phyloP scores from a whole-genome alignment of 192 early-diverging fungal species.

The Rhizophagus prolifer region DNA sequence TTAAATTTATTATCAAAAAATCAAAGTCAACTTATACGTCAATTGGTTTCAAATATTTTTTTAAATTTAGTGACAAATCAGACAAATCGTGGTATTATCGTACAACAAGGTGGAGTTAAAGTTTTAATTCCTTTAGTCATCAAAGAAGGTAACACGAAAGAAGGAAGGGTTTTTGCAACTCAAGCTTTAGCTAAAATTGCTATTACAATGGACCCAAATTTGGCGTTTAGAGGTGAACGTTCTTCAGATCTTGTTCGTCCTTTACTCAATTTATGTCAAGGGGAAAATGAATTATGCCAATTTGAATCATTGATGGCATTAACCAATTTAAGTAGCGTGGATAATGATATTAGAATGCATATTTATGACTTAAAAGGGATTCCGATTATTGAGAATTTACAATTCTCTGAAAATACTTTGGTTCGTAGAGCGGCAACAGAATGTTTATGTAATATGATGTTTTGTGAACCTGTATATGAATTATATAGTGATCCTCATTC shows the following conservation, averaged over 20 bases:
- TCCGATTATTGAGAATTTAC: constrained; percentile 68
- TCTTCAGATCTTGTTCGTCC: constrained; percentile 74
- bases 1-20: constrained; percentile 53
- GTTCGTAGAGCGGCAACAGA: constrained; percentile 89
- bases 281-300: constrained; percentile 63
- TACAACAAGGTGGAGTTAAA: constrained; percentile 80
- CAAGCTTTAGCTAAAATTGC: constrained; percentile 92
- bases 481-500: constrained; percentile 58
- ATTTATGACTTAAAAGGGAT: constrained; percentile 66
- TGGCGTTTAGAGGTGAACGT: constrained; percentile 76
- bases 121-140: constrained; percentile 57
- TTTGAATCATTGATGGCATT: constrained; percentile 94
- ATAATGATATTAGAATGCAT: constrained; percentile 62
- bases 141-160: constrained; percentile 30
- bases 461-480: constrained; percentile 77
- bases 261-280: constrained; percentile 59
- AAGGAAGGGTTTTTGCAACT: constrained; percentile 51
- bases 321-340: constrained; percentile 83
- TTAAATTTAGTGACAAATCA: constrained; percentile 72
- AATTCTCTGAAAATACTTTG: constrained; percentile 78
- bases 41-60: constrained; percentile 64
- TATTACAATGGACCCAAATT: constrained; percentile 83
- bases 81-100: constrained; percentile 66
- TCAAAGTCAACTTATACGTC: constrained; percentile 58
- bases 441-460: constrained; percentile 91